Evolutionary conservation across 345 rosid species (phyloP).

Genomic region (Eucalyptus coolabah): DNA sequence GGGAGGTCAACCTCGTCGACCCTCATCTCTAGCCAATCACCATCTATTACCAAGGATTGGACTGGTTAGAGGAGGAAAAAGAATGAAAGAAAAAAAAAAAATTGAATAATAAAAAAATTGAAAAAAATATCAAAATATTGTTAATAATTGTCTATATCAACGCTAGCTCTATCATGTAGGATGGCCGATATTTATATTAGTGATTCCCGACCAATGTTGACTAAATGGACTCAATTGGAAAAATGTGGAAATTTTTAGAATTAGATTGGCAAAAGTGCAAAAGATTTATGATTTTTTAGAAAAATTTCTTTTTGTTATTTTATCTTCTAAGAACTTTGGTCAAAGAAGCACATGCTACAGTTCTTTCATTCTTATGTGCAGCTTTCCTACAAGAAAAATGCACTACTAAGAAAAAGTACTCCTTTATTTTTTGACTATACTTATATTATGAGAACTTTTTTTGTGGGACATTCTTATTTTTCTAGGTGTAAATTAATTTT

Average conservation of each 20-base stretch:
- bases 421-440: too few relatives aligned
- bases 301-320: too few relatives aligned
- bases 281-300: neutral
- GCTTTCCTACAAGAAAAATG: neutral
- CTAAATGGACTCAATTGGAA: too few relatives aligned
- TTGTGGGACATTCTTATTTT: neutral
- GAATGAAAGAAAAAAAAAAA: neutral
- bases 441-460: neutral
- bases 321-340: neutral
- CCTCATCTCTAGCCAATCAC: neutral
- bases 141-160: accelerated
- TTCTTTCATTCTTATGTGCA: neutral
- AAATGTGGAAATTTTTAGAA: too few relatives aligned
- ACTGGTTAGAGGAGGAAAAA: neutral
- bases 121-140: too few relatives aligned
- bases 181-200: accelerated
- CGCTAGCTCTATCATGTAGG: accelerated
- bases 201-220: too few relatives aligned
- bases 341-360: neutral
- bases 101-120: too few relatives aligned
- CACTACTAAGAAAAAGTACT: neutral
- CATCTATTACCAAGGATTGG: neutral
- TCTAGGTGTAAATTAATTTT: neutral
- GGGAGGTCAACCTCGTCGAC: too few relatives aligned
- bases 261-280: too few relatives aligned